Evolutionary conservation across 23 red algal species (phyloP), one percentile per base, ranked within the genome.

Genomic region (Gracilaria domingensis): DNA sequence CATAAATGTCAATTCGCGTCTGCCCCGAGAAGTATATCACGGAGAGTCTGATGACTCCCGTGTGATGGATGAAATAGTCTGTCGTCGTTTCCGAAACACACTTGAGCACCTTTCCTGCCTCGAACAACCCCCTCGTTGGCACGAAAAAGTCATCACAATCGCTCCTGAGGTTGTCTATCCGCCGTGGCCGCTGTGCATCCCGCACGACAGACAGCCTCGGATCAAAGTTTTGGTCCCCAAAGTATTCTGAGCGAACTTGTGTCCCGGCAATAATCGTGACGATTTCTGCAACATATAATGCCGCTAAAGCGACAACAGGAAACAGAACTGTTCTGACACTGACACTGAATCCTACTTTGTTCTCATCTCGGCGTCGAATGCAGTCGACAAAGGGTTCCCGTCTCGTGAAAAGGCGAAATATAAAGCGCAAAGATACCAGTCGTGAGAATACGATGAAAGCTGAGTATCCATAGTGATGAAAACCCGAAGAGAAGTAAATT

Each of bases 71-170:
- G n/a, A n/a, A n/a, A n/a, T n/a, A n/a, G n/a, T n/a, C n/a, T n/a
- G n/a, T n/a, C n/a, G n/a, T 67, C 62, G 11, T 12, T 36, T 67
- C 24, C 26, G n/a, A n/a, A n/a, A 67, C 62, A 21, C 62, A 67
- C 62, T 67, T 67, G 13, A 67, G 62, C 9, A 67, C 62, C 33
- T 67, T 67, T 1, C 62, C 62, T 6, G 11, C 8, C 14, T 36
- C 5, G 11, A 34, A 25, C 33, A 67, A 32, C 20, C 62, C 62
- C 8, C 62, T 11, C 5, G 26, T 14, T 2, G 62, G 62, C 26
- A 67, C 62, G 33, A 67, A 67, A 25, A 67, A 67, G 62, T 67
- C 62, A 35, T 67, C 62, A 35, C 62, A 67, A 25, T 67, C 14
- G 11, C 28, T 29, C 11, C 33, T 67, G 33, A 32, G 11, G 0